phyloP scores from a whole-genome alignment of 225 moss, liverwort and hornwort species.

The Takakia lepidozioides region DNA sequence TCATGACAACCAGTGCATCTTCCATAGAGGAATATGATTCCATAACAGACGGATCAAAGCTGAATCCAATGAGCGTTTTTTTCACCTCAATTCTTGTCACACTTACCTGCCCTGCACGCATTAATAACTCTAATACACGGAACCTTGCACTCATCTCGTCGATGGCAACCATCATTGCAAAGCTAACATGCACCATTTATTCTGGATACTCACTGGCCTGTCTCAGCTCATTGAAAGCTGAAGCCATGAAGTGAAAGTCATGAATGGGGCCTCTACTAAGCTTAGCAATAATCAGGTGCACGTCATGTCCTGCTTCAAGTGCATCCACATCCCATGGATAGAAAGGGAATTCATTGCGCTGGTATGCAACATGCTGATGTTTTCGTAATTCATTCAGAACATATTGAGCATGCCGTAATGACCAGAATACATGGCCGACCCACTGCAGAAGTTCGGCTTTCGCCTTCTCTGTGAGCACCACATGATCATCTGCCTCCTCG shows the following conservation, averaged over 20 bases:
- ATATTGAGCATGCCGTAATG: slow-evolving; percentile 2
- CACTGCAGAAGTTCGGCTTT: slow-evolving; percentile 2
- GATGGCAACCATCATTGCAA: too few species aligned
- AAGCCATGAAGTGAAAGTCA: slow-evolving; percentile 1
- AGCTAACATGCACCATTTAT: too few species aligned
- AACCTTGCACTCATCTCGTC: too few species aligned
- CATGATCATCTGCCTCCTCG: slow-evolving; percentile 1
- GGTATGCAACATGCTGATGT: slow-evolving; percentile 1
- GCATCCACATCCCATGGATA: slow-evolving; percentile 1
- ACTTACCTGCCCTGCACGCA: too few species aligned
- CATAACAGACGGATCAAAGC: too few species aligned
- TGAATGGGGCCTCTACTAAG: slow-evolving; percentile 4
- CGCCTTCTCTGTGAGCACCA: slow-evolving; percentile 3
- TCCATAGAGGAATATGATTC: too few species aligned
- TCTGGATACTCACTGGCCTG: not conserved
- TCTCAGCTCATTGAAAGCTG: not conserved
- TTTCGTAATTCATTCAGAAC: slow-evolving; percentile 1
- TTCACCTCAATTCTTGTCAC: too few species aligned
- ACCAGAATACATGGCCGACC: slow-evolving; percentile 7
- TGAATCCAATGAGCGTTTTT: too few species aligned
- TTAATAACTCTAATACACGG: too few species aligned
- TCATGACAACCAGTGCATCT: too few species aligned
- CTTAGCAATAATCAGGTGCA: slow-evolving; percentile 3
- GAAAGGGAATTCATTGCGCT: slow-evolving; percentile 5
- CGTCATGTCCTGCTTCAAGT: slow-evolving; percentile 2